Evolutionary conservation across 495 filamentous ascomycete species (phyloP).

Genomic region (Xylaria castorea): DNA sequence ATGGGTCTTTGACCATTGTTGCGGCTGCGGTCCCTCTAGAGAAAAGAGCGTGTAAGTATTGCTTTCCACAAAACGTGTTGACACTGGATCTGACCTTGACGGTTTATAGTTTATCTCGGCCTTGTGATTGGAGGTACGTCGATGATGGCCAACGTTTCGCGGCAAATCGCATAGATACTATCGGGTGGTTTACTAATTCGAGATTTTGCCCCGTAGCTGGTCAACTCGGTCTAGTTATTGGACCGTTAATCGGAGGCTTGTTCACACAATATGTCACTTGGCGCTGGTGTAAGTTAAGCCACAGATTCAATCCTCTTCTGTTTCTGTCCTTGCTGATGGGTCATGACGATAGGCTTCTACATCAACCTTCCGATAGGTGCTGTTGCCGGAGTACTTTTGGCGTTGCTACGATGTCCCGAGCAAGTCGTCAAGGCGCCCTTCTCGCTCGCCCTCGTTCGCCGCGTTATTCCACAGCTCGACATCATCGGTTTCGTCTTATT

Average conservation of each 20-base stretch:
- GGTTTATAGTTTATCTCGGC: constrained; percentile 36
- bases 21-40: constrained; percentile 51
- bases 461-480: constrained; percentile 51
- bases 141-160: background rate
- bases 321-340: constrained; percentile 5
- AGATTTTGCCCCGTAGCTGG: constrained; percentile 30
- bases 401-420: constrained; percentile 57
- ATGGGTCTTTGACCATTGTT: constrained; percentile 61
- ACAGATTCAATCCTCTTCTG: background rate
- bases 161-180: background rate
- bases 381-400: constrained; percentile 46
- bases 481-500: constrained; percentile 58
- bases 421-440: constrained; percentile 34
- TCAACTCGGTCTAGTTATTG: constrained; percentile 48
- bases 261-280: constrained; percentile 65
- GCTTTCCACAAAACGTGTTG: background rate
- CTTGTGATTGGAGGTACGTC: constrained; percentile 38
- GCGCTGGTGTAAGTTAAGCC: constrained; percentile 50
- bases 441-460: constrained; percentile 30
- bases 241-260: constrained; percentile 65
- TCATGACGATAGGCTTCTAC: constrained; percentile 54
- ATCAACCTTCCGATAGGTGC: constrained; percentile 70
- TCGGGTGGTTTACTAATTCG: constrained; percentile 5
- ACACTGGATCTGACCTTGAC: constrained; percentile 18
- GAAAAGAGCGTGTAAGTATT: constrained; percentile 52